Evolutionary conservation across 2,329 filamentous ascomycete genomes (phyloP).

Genomic region (Arthroderma uncinatum): DNA sequence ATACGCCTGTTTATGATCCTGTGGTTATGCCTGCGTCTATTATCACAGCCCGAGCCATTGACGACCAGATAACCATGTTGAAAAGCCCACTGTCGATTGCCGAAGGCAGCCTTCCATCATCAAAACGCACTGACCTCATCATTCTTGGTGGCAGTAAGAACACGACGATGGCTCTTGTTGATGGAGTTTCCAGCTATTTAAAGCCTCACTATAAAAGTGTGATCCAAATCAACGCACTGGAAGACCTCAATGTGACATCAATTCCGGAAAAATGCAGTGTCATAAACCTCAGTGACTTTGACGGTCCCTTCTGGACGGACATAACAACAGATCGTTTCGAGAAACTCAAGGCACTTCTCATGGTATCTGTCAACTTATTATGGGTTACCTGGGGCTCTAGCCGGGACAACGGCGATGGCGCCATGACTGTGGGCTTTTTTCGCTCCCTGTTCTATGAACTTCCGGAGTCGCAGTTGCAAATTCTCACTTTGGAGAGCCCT

Average conservation of each 20-base stretch:
- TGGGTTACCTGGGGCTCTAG: not conserved
- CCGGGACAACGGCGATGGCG: not conserved
- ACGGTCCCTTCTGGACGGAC: constrained; percentile 11
- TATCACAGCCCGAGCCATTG: not conserved
- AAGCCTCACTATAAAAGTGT: too few species aligned
- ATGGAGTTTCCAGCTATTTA: not conserved
- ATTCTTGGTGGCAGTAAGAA: too few species aligned
- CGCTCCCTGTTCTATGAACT: constrained; percentile 1
- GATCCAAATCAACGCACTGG: not conserved
- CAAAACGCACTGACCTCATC: too few species aligned
- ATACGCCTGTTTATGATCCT: not conserved
- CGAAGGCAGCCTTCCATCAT: too few species aligned
- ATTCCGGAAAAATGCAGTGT: not conserved
- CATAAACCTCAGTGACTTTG: constrained; percentile 5
- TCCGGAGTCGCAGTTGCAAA: constrained; percentile 3
- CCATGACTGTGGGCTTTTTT: constrained; percentile 7
- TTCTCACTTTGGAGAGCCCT: too few species aligned
- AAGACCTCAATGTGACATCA: not conserved
- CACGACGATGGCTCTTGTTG: too few species aligned
- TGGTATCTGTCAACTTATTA: not conserved
- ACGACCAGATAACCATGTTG: not conserved
- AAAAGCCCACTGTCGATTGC: too few species aligned
- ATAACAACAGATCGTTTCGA: not conserved
- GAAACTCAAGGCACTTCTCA: constrained; percentile 1
- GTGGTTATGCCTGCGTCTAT: not conserved